phyloP scores from a whole-genome alignment of 73 alveolate species.

The Paramecium octaurelia region DNA sequence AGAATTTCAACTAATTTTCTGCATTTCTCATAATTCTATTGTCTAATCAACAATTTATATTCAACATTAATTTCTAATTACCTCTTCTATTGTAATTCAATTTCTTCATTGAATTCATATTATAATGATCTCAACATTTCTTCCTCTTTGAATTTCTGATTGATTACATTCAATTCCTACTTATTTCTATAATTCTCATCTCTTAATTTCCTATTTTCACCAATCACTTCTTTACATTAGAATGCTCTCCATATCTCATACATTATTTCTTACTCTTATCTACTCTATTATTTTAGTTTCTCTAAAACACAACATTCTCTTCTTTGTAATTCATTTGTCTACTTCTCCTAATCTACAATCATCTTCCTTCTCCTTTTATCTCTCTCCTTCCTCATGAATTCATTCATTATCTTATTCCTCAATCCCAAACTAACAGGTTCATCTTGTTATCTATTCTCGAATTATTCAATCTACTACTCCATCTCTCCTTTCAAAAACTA shows the following conservation, averaged over 20 bases:
- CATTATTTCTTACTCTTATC: constrained; percentile 90
- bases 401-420: constrained; percentile 86
- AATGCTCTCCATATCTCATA: constrained; percentile 93
- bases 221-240: constrained; percentile 88
- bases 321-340: constrained; percentile 86
- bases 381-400: constrained; percentile 91
- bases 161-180: constrained; percentile 85
- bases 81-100: constrained; percentile 15
- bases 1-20: constrained; percentile 75
- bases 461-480: constrained; percentile 78
- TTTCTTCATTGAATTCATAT: constrained; percentile 80
- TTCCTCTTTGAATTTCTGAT: constrained; percentile 86
- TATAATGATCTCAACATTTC: constrained; percentile 79
- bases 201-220: constrained; percentile 85
- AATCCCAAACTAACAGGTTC: constrained; percentile 76
- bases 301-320: constrained; percentile 87
- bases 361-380: constrained; percentile 93
- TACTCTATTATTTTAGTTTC: constrained; percentile 78
- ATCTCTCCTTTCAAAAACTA: constrained; percentile 77
- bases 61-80: constrained; percentile 59
- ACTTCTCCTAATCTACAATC: constrained; percentile 90
- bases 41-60: constrained; percentile 65
- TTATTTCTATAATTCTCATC: constrained; percentile 90
- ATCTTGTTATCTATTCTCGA: constrained; percentile 73
- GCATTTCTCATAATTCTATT: constrained; percentile 74